A percentile compares a stretch with the other conserved stretches of the same genome.
These are phyloP conservation scores for Lithocarpus polystachyus DNA, from an alignment of 306 rosid species.

Conservation along the genomic window DNA sequence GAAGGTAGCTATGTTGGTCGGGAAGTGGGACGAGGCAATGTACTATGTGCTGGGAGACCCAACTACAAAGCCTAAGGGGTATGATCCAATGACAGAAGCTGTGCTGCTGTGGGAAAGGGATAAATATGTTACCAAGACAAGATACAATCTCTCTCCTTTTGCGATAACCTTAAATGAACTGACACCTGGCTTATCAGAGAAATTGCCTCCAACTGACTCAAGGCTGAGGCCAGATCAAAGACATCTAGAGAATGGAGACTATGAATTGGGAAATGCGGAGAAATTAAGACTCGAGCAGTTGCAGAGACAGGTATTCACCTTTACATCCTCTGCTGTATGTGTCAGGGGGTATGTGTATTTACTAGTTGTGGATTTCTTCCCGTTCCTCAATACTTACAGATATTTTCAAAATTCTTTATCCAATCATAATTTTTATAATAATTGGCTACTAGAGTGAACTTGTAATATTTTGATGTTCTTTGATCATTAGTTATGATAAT, in stretches of 20 bases:
- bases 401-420: neutral
- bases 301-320: slow-evolving; percentile 81
- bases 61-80: slow-evolving; percentile 87
- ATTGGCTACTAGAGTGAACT: neutral
- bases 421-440: neutral
- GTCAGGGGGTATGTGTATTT: neutral
- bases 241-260: slow-evolving; percentile 92
- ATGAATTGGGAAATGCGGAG: slow-evolving; percentile 87
- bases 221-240: slow-evolving; percentile 99
- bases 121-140: slow-evolving; percentile 56
- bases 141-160: slow-evolving; percentile 94
- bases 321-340: slow-evolving; percentile 2
- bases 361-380: neutral
- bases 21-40: slow-evolving; percentile 99
- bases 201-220: slow-evolving; percentile 91
- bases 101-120: slow-evolving; percentile 93
- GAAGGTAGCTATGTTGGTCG: slow-evolving; percentile 93
- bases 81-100: slow-evolving; percentile 98
- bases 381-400: neutral
- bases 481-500: neutral
- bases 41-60: slow-evolving; percentile 98
- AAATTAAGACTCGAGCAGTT: slow-evolving; percentile 92
- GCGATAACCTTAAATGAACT: slow-evolving; percentile 91
- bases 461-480: neutral
- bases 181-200: slow-evolving; percentile 63